Conservation (phyloP, 2,329 filamentous ascomycete species). For the Alternaria sp. region DNA sequence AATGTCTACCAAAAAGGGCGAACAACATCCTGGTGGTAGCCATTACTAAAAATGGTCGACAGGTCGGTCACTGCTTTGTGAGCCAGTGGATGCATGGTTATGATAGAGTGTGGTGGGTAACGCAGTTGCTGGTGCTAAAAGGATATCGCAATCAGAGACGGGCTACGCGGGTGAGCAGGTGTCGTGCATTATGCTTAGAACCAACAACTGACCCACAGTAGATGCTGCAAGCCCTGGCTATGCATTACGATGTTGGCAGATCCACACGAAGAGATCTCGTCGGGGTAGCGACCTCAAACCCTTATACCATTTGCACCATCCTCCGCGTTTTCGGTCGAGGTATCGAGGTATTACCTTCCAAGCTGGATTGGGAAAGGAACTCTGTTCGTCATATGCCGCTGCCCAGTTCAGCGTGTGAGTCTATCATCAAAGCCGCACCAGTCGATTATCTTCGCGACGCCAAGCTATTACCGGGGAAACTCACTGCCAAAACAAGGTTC, state of each 20-base stretch:
- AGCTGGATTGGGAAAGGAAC: slow-evolving; percentile 8
- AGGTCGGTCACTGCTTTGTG: slow-evolving; percentile 20
- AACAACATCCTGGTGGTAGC: slow-evolving; percentile 19
- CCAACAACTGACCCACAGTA: slow-evolving; percentile 1
- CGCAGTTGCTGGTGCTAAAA: slow-evolving; percentile 18
- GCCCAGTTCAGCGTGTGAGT: not conserved
- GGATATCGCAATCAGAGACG: slow-evolving; percentile 20
- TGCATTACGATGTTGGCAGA: slow-evolving; percentile 20
- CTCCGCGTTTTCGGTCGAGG: slow-evolving; percentile 23
- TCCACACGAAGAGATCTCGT: slow-evolving; percentile 7
- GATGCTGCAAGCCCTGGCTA: slow-evolving; percentile 19
- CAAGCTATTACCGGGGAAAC: not conserved
- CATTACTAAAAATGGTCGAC: not conserved
- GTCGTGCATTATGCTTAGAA: no score
- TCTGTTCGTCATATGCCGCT: slow-evolving; percentile 8
- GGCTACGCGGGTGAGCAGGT: slow-evolving; percentile 18
- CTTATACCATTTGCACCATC: slow-evolving; percentile 14
- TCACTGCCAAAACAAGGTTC: slow-evolving; percentile 13
- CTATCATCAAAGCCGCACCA: slow-evolving; percentile 12
- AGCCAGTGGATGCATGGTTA: slow-evolving; percentile 17
- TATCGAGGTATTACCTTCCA: slow-evolving; percentile 20
- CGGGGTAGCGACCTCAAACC: slow-evolving; percentile 11
- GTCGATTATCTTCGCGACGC: slow-evolving; percentile 7
- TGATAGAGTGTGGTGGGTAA: slow-evolving; percentile 23
- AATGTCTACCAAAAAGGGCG: slow-evolving; percentile 4